Conservation (phyloP, 305 asterid species). For the Fraxinus platypoda region DNA sequence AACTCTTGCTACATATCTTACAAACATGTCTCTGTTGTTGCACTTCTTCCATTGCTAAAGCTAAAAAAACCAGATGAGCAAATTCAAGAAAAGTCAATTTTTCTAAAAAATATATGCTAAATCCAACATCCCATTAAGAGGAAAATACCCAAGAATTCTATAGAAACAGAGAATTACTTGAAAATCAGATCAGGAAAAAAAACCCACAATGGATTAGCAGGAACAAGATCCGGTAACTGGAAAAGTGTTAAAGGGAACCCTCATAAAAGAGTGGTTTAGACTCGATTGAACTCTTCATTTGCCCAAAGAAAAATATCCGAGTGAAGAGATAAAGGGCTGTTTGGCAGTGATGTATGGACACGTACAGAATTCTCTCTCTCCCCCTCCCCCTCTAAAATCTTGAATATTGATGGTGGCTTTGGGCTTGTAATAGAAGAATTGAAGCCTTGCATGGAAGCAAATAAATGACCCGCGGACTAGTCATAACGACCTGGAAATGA, state of each 20-base stretch:
- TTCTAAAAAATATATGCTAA: neutral
- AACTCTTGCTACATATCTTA: constrained; percentile 66
- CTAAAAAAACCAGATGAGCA: constrained; percentile 27
- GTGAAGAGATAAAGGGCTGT: constrained; percentile 34
- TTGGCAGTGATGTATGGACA: constrained; percentile 19
- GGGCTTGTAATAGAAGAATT: constrained; percentile 20
- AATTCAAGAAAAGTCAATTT: constrained; percentile 27
- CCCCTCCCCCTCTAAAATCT: neutral
- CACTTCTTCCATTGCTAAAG: constrained; percentile 40
- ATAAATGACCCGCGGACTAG: constrained; percentile 34
- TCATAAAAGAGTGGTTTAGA: neutral
- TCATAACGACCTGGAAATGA: constrained; percentile 25
- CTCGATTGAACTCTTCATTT: constrained; percentile 30
- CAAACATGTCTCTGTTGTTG: constrained; percentile 51
- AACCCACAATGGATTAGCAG: constrained; percentile 15
- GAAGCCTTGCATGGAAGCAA: constrained; percentile 64
- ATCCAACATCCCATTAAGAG: constrained; percentile 24
- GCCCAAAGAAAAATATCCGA: constrained; percentile 20
- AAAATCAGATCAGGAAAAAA: constrained; percentile 26
- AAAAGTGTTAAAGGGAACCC: constrained; percentile 8
- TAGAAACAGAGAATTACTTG: constrained; percentile 24
- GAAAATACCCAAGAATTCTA: constrained; percentile 21
- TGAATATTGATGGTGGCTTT: constrained; percentile 23
- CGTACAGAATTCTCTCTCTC: neutral
- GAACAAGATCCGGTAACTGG: constrained; percentile 29